Conservation (phyloP, 2,329 filamentous ascomycete species). For the Septoria petroselini region DNA sequence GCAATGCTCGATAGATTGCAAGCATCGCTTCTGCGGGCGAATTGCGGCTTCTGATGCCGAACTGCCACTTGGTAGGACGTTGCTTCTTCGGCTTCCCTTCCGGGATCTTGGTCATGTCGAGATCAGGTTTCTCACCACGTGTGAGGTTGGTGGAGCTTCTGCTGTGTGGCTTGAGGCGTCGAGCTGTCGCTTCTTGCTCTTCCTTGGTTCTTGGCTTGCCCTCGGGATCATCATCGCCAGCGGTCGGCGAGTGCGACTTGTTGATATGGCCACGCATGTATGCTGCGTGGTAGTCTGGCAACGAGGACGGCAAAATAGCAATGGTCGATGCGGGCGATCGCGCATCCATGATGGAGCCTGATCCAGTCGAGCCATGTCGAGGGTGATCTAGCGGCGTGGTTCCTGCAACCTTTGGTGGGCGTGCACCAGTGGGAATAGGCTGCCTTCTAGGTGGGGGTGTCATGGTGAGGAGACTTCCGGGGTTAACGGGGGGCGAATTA, state of each 20-base stretch:
- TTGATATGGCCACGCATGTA: constrained; percentile 68
- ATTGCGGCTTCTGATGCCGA: constrained; percentile 92
- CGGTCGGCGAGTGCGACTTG: constrained; percentile 34
- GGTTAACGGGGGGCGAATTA: constrained; percentile 28
- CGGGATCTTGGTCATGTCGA: constrained; percentile 54
- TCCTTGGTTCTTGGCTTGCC: constrained; percentile 46
- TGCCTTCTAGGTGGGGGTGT: constrained; percentile 36
- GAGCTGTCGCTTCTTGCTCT: constrained; percentile 76
- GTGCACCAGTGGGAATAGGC: constrained; percentile 13
- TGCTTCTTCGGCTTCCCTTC: constrained; percentile 57
- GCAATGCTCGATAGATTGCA: constrained; percentile 89
- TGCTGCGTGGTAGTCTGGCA: constrained; percentile 86
- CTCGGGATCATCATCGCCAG: constrained; percentile 31
- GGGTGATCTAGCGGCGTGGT: constrained; percentile 38
- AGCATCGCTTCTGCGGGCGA: constrained; percentile 90
- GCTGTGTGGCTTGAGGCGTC: constrained; percentile 85
- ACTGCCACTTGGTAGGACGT: constrained; percentile 91
- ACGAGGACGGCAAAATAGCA: constrained; percentile 83
- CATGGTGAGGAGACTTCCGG: constrained; percentile 13
- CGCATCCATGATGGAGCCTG: constrained; percentile 39
- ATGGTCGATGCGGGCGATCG: constrained; percentile 68
- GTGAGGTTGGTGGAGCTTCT: constrained; percentile 49
- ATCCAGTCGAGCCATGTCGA: constrained; percentile 46
- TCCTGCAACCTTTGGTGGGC: constrained; percentile 15
- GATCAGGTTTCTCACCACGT: constrained; percentile 47